Percentiles rank a stretch among this genome's conserved stretches.
phyloP scores from a whole-genome alignment of 805 yeast genomes.

The Pichia manshurica region DNA sequence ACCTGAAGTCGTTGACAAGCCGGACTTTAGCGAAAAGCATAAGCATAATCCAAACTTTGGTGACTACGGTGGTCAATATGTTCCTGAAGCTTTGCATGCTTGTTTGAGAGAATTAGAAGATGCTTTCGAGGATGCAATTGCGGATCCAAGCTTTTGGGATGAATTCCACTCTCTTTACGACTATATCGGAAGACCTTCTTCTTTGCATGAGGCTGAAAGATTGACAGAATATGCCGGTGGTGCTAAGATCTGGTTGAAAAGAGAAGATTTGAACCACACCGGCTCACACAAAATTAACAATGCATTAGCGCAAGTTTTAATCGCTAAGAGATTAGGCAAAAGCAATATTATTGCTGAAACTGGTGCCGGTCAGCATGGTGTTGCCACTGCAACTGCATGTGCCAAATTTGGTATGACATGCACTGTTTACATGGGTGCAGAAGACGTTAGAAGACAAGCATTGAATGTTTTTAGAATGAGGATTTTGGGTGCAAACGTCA shows the following conservation, averaged over 20 bases:
- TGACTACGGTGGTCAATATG: slow-evolving; percentile 97
- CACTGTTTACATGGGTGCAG: slow-evolving; percentile 98
- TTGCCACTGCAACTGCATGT: slow-evolving; percentile 88
- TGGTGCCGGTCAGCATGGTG: slow-evolving; percentile 94
- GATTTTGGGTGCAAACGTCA: slow-evolving; percentile 91
- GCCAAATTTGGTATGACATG: slow-evolving; percentile 91
- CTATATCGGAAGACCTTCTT: slow-evolving; percentile 95
- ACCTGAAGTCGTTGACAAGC: slow-evolving; percentile 16
- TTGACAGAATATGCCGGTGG: slow-evolving; percentile 89
- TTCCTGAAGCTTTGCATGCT: slow-evolving; percentile 91
- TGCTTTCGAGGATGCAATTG: slow-evolving; percentile 82
- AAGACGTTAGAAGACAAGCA: slow-evolving; percentile 98
- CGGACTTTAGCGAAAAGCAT: slow-evolving; percentile 51
- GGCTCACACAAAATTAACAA: slow-evolving; percentile 86
- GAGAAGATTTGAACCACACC: slow-evolving; percentile 91
- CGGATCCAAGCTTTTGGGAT: slow-evolving; percentile 90
- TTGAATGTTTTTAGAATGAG: slow-evolving; percentile 96
- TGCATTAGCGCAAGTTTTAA: slow-evolving; percentile 74
- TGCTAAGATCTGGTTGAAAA: slow-evolving; percentile 93
- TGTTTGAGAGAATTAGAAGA: slow-evolving; percentile 84
- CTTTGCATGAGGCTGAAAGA: slow-evolving; percentile 86
- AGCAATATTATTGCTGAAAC: slow-evolving; percentile 78
- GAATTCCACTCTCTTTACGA: slow-evolving; percentile 80
- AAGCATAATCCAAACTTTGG: slow-evolving; percentile 79
- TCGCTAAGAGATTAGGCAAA: slow-evolving; percentile 77